These are phyloP conservation scores for Cryphonectria parasitica DNA, from an alignment of 2,329 filamentous ascomycete genomes.

Conservation along the genomic window DNA sequence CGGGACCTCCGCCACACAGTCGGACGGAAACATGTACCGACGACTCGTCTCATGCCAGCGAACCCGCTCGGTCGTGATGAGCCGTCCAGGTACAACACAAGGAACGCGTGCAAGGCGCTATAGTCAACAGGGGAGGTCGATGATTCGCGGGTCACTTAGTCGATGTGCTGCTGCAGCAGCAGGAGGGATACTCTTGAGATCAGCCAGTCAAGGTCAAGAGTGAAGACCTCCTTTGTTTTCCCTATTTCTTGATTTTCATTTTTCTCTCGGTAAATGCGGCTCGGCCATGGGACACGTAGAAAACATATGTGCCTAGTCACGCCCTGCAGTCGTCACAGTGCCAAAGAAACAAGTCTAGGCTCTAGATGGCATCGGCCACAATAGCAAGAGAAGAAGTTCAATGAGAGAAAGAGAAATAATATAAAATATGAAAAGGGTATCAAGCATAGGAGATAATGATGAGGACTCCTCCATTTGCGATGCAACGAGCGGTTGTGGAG, in stretches of 20 bases:
- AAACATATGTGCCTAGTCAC: not conserved
- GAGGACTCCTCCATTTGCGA: not conserved
- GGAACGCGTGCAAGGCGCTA: not conserved
- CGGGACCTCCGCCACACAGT: not conserved
- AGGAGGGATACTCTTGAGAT: not conserved
- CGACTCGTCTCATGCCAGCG: not conserved
- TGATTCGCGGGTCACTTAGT: not conserved
- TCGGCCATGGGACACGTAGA: not conserved
- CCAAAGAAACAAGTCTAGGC: not conserved
- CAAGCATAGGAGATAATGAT: not conserved
- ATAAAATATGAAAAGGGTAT: not conserved
- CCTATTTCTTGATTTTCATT: not conserved
- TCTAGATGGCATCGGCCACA: not conserved
- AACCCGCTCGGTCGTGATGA: not conserved
- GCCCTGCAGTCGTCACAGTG: not conserved
- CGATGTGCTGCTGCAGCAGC: not conserved
- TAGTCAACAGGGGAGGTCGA: not conserved
- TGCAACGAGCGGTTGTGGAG: not conserved
- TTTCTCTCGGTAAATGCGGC: constrained; percentile 1
- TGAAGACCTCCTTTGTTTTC: not conserved
- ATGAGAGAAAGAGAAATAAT: not conserved
- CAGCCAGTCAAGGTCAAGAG: not conserved
- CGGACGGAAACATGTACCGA: not conserved
- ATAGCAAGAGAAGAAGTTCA: not conserved
- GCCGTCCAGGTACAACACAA: not conserved